phyloP scores from a whole-genome alignment of 768 basidiomycete species.

The Lactarius trivialis region DNA sequence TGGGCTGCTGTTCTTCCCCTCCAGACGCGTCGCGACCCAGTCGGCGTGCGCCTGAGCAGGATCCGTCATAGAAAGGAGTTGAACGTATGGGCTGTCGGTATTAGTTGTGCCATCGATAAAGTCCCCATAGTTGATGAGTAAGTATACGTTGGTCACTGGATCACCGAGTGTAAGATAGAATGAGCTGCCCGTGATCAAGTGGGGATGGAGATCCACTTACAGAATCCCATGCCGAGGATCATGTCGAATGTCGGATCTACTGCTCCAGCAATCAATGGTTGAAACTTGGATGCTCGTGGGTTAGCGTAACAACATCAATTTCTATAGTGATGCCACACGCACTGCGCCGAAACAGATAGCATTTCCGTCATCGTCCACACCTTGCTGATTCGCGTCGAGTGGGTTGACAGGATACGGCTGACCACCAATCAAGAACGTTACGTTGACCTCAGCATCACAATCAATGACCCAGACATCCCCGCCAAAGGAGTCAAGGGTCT shows the following conservation, averaged over 20 bases:
- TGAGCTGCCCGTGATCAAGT: neutral
- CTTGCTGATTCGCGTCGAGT: conserved; percentile 42
- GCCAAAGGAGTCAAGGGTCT: conserved; percentile 34
- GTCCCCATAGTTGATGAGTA: conserved; percentile 58
- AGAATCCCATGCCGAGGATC: conserved; percentile 67
- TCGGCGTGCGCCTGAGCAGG: conserved; percentile 1
- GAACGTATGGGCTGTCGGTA: conserved; percentile 48
- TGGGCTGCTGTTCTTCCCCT: conserved; percentile 3
- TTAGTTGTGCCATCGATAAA: conserved; percentile 40
- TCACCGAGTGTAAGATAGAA: neutral
- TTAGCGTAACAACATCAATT: neutral
- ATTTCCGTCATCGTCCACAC: conserved; percentile 32
- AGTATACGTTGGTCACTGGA: conserved; percentile 60
- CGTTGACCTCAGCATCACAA: conserved; percentile 55
- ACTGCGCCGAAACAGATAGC: conserved; percentile 32
- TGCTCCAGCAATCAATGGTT: conserved; percentile 53
- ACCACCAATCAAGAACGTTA: conserved; percentile 58
- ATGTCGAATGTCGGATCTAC: conserved; percentile 49
- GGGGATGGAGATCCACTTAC: conserved; percentile 33
- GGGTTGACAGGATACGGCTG: conserved; percentile 56
- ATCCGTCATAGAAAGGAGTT: conserved; percentile 51
- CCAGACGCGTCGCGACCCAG: conserved; percentile 11
- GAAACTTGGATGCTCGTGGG: conserved; percentile 41
- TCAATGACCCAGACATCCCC: conserved; percentile 54
- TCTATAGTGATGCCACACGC: conserved; percentile 13